Percentiles rank a stretch among this genome's conserved stretches.
These are phyloP conservation scores for Fusarium protoensiforme DNA, from an alignment of 2,329 filamentous ascomycete genomes.

Conservation along the genomic window DNA sequence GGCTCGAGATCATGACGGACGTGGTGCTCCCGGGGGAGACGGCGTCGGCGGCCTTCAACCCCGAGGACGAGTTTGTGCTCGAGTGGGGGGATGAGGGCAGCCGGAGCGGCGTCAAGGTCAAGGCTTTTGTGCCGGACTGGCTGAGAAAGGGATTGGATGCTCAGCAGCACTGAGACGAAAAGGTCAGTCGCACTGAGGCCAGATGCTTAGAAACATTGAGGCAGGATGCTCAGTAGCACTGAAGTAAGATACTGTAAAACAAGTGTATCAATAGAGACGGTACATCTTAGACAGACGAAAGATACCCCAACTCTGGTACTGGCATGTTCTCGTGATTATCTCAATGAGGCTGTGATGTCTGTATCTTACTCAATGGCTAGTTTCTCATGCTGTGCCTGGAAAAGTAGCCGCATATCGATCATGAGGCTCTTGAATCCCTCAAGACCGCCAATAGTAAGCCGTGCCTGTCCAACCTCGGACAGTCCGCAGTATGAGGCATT, in stretches of 20 bases:
- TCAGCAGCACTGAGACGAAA: slow-evolving; percentile 13
- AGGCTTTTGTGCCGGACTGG: slow-evolving; percentile 90
- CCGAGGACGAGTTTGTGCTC: slow-evolving; percentile 71
- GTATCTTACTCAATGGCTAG: neutral
- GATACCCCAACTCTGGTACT: slow-evolving; percentile 17
- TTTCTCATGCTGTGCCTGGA: neutral
- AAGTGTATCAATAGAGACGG: slow-evolving; percentile 20
- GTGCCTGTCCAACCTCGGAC: neutral
- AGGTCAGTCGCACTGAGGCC: neutral
- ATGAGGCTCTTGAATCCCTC: neutral
- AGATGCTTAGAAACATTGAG: neutral
- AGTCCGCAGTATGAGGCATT: neutral
- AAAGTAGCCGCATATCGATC: neutral
- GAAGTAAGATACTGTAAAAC: slow-evolving; percentile 10
- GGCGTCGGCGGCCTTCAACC: slow-evolving; percentile 69
- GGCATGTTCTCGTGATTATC: neutral
- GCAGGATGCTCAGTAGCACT: neutral
- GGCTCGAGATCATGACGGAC: slow-evolving; percentile 91
- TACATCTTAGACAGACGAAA: slow-evolving; percentile 1
- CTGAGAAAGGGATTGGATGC: slow-evolving; percentile 56
- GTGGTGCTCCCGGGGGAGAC: slow-evolving; percentile 76
- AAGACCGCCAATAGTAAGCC: neutral
- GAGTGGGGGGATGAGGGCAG: slow-evolving; percentile 59
- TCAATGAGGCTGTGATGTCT: neutral
- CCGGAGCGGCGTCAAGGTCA: slow-evolving; percentile 63